phyloP scores from a whole-genome alignment of 2,329 filamentous ascomycete genomes.

The Chaetomiaceae sp. region DNA sequence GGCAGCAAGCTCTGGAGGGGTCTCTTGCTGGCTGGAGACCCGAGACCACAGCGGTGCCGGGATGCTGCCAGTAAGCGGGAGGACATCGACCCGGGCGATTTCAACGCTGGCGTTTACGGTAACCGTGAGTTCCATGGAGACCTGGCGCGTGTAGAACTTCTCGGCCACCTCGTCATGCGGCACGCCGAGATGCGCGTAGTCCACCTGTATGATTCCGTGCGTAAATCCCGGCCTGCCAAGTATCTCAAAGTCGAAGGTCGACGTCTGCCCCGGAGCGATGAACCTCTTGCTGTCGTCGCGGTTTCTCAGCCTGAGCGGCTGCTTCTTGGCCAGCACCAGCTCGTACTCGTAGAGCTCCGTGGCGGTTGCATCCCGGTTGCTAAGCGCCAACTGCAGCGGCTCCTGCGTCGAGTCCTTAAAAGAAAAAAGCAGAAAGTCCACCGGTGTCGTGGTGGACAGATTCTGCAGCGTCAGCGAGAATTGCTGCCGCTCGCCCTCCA shows the following conservation, averaged over 20 bases:
- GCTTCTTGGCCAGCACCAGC: constrained; percentile 66
- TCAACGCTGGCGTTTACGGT: constrained; percentile 92
- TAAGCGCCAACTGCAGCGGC: constrained; percentile 67
- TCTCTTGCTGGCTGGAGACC: constrained; percentile 28
- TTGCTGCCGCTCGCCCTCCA: constrained; percentile 76
- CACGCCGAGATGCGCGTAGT: constrained; percentile 77
- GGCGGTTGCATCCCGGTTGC: constrained; percentile 68
- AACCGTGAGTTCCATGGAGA: constrained; percentile 72
- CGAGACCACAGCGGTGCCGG: constrained; percentile 54
- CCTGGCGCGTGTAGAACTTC: constrained; percentile 76
- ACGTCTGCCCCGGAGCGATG: constrained; percentile 61
- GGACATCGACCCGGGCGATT: constrained; percentile 69
- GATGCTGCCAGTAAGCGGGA: constrained; percentile 64
- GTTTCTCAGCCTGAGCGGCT: constrained; percentile 54
- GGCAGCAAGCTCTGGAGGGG: constrained; percentile 34
- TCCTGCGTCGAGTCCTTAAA: constrained; percentile 84
- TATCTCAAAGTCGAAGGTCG: constrained; percentile 75
- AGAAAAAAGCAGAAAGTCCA: constrained; percentile 79
- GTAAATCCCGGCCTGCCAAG: constrained; percentile 81
- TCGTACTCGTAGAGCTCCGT: constrained; percentile 84
- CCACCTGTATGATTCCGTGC: constrained; percentile 70
- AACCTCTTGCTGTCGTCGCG: constrained; percentile 47
- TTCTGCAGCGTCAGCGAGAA: constrained; percentile 82
- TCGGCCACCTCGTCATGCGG: constrained; percentile 61
- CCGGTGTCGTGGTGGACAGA: constrained; percentile 60